Evolutionary conservation across 352 stramenopile genomes (phyloP).

Genomic region (Pseudoperonospora humuli): DNA sequence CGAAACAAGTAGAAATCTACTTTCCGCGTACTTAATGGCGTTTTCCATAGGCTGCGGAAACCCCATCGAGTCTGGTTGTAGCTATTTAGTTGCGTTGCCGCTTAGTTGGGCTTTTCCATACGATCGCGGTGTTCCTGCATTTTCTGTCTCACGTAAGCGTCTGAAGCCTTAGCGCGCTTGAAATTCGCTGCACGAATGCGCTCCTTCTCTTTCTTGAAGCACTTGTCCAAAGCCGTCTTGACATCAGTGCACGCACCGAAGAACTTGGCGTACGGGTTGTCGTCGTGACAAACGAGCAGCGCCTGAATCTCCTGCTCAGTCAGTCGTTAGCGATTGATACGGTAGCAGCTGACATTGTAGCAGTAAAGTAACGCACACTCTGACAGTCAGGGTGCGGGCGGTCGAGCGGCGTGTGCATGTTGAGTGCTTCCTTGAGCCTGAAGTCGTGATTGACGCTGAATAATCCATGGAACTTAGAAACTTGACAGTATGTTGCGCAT

Average conservation of each 20-base stretch:
- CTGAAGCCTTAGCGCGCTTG: constrained; percentile 48
- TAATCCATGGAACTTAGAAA: too few relatives aligned
- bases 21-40: too few relatives aligned
- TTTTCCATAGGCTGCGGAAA: not conserved
- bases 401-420: constrained; percentile 76
- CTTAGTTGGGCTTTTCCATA: constrained; percentile 18
- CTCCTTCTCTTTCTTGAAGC: constrained; percentile 69
- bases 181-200: constrained; percentile 59
- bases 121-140: constrained; percentile 64
- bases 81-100: not conserved
- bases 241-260: constrained; percentile 59
- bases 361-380: constrained; percentile 31
- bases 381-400: constrained; percentile 77
- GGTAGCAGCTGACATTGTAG: not conserved
- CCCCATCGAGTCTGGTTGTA: not conserved
- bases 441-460: too few relatives aligned
- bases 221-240: constrained; percentile 72
- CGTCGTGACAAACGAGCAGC: constrained; percentile 60
- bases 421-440: too few relatives aligned
- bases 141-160: constrained; percentile 68
- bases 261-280: constrained; percentile 76
- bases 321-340: not conserved
- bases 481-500: not conserved
- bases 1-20: too few relatives aligned
- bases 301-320: constrained; percentile 56